A percentile compares a stretch with the other conserved stretches of the same genome.
phyloP scores from a whole-genome alignment of 2,329 filamentous ascomycete species.

The Aureobasidium musti region DNA sequence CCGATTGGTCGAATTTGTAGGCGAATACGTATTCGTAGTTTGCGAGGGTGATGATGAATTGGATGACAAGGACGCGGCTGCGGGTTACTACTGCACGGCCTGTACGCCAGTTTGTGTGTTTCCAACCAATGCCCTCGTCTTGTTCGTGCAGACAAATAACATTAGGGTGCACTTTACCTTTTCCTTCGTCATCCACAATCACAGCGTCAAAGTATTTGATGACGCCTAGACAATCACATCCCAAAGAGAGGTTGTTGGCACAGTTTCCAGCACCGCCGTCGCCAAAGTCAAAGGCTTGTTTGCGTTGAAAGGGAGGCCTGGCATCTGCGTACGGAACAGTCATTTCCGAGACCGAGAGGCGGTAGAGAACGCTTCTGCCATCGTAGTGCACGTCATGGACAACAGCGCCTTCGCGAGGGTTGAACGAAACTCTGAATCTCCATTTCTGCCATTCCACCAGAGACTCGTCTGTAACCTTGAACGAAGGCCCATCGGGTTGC shows the following conservation, averaged over 20 bases:
- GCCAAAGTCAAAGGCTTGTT: conserved; percentile 71
- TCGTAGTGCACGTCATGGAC: conserved; percentile 71
- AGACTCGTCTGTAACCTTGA: conserved; percentile 54
- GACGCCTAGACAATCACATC: conserved; percentile 66
- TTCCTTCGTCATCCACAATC: conserved; percentile 56
- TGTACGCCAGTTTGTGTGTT: conserved; percentile 69
- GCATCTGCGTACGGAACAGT: conserved; percentile 47
- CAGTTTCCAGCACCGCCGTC: conserved; percentile 66
- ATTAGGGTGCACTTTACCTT: conserved; percentile 57
- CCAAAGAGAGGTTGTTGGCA: conserved; percentile 66
- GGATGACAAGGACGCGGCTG: conserved; percentile 63
- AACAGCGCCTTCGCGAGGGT: conserved; percentile 68
- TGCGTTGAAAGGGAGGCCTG: conserved; percentile 64
- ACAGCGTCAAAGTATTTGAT: conserved; percentile 59
- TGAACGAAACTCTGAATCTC: conserved; percentile 68
- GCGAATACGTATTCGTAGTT: conserved; percentile 72
- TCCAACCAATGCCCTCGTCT: conserved; percentile 69
- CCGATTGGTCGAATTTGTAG: conserved; percentile 65
- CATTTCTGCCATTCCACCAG: conserved; percentile 53
- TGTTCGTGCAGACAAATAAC: conserved; percentile 70
- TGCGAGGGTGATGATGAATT: conserved; percentile 67
- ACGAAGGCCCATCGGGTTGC: conserved; percentile 69
- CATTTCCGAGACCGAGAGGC: conserved; percentile 69
- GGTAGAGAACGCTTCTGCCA: conserved; percentile 64
- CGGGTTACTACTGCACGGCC: conserved; percentile 63